Evolutionary conservation across 768 basidiomycete genomes (phyloP).

Genomic region (Hortiboletus campestris): DNA sequence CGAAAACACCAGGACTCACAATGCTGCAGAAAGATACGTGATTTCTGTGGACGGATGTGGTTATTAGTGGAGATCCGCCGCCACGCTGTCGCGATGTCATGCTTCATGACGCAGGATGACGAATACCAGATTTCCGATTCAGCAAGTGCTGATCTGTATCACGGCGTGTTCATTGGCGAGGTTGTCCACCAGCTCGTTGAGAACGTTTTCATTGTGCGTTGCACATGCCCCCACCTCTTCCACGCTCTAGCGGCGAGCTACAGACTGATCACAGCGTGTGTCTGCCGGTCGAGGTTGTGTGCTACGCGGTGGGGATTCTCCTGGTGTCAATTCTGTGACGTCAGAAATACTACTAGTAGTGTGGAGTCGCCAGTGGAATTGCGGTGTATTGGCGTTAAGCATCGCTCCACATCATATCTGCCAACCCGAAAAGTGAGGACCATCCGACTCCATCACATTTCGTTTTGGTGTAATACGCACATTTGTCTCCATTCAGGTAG

Average conservation of each 20-base stretch:
- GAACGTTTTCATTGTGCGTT: not conserved
- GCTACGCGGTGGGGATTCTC: not conserved
- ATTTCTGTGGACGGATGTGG: too few relatives aligned
- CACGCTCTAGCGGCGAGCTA: not conserved
- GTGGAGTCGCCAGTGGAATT: not conserved
- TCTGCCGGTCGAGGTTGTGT: not conserved
- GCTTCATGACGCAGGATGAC: not conserved
- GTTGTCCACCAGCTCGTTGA: not conserved
- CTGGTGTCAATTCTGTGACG: not conserved
- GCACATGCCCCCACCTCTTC: not conserved
- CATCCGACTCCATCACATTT: too few relatives aligned
- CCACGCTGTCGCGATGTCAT: not conserved
- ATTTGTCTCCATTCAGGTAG: too few relatives aligned
- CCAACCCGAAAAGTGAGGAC: too few relatives aligned
- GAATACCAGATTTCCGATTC: not conserved
- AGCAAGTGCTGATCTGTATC: not conserved
- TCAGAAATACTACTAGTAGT: too few relatives aligned
- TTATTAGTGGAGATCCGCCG: not conserved
- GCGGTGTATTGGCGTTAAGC: not conserved
- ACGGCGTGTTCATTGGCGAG: not conserved
- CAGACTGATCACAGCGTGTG: not conserved
- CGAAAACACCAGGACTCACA: not conserved
- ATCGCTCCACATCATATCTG: too few relatives aligned
- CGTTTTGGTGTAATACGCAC: too few relatives aligned
- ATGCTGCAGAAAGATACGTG: not conserved